A percentile compares a stretch with the other conserved stretches of the same genome.
Evolutionary conservation across 2,329 filamentous ascomycete species (phyloP).

Genomic region (Calonectria ilicicola): DNA sequence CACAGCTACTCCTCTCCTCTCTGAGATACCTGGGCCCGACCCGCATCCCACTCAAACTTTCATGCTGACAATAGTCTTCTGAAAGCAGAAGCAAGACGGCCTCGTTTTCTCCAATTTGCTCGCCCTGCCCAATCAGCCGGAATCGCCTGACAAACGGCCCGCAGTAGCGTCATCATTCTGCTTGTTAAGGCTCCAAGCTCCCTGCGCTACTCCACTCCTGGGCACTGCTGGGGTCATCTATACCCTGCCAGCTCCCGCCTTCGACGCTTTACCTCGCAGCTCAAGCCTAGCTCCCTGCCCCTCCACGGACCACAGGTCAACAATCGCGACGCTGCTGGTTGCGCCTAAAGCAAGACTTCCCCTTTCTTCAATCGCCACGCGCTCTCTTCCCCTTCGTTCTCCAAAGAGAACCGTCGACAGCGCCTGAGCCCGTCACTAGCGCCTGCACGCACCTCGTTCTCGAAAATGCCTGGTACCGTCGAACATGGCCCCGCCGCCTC

Average conservation of each 20-base stretch:
- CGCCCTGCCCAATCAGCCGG: slow-evolving; percentile 32
- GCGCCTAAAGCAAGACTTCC: slow-evolving; percentile 30
- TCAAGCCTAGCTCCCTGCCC: slow-evolving; percentile 40
- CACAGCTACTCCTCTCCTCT: neutral
- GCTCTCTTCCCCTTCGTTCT: neutral
- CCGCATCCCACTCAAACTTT: neutral
- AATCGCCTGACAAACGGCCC: slow-evolving; percentile 41
- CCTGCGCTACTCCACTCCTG: slow-evolving; percentile 42
- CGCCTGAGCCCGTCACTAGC: neutral
- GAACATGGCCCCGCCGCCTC: slow-evolving; percentile 49
- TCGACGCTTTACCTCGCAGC: slow-evolving; percentile 25
- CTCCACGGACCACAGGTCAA: slow-evolving; percentile 38
- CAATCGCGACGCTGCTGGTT: slow-evolving; percentile 31
- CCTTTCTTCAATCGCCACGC: slow-evolving; percentile 7
- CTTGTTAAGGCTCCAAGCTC: slow-evolving; percentile 39
- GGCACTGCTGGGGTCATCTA: slow-evolving; percentile 42
- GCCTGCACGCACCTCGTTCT: neutral
- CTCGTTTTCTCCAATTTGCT: slow-evolving; percentile 27
- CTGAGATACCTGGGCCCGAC: neutral
- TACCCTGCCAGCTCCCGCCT: slow-evolving; percentile 31
- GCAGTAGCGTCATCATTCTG: slow-evolving; percentile 44
- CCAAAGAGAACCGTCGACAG: neutral
- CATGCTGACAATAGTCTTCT: neutral
- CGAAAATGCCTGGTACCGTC: slow-evolving; percentile 52
- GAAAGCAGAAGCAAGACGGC: slow-evolving; percentile 21